Base-by-base conservation (phyloP, 148 eudicot genomes). In the Camellia granthamiana region DNA sequence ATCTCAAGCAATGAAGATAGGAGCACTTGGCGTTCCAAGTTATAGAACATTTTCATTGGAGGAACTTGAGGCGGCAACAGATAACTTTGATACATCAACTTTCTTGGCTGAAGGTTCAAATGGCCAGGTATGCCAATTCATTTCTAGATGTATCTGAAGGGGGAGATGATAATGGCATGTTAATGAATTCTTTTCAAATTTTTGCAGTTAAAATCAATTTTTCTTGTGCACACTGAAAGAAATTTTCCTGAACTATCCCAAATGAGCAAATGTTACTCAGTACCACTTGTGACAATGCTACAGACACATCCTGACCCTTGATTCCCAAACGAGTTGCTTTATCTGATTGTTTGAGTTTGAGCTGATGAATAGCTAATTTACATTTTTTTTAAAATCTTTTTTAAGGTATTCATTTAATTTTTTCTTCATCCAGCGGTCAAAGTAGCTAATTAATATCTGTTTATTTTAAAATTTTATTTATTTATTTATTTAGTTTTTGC, bases 31-130 rank as follows among this genome's bases (percentile, higher is more conserved):
- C 21, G 74, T 95, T 81, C 93, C 92, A 66, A 83, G 90, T 76
- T 93, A 93, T 78, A 88, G 97, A 59, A 87, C 90, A 44, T 95
- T 90, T 81, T 90, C 93, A 11, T 65, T 95, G 78, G 94, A 90
- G 81, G 99, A 95, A 85, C 93, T 95, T 72, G 97, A 95, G 87
- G 89, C 75, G 78, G 97, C 97, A 55, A 95, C 97, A n/a, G 83
- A 87, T 83, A 84, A 86, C 75, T 95, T 95, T 72, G 84, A 86
- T 81, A 81, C 97, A 75, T 82, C 95, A 18, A 83, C 90, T 74
- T 92, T 93, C 83, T 89, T 93, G 86, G 96, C 93, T 60, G 95
- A 95, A 85, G 94, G 92, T 66, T 84, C 97, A 85, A 89, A 87
- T 79, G 92, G 95, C 68, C 97, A 93, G 95, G 99, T 95, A 84